Percentiles rank a stretch among this genome's conserved stretches.
Conservation (phyloP, 2,329 filamentous ascomycete genomes). For the Fusarium sp. region DNA sequence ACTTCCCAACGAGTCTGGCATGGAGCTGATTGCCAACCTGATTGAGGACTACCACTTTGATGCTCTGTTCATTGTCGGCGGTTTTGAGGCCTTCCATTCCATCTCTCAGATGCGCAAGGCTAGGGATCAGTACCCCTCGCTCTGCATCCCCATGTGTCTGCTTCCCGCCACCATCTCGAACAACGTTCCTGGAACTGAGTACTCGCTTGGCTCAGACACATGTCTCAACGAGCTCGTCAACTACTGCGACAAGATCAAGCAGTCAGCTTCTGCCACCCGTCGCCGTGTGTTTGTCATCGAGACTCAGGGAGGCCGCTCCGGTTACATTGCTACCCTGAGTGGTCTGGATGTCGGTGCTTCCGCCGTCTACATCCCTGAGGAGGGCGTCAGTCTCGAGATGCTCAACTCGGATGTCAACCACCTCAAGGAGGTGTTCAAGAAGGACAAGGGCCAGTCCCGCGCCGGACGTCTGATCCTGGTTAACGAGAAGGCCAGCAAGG, state of each 20-base stretch:
- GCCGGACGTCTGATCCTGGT: constrained; percentile 96
- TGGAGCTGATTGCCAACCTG: constrained; percentile 83
- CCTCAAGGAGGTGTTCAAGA: constrained; percentile 84
- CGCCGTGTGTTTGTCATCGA: constrained; percentile 97
- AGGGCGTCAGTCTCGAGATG: constrained; percentile 94
- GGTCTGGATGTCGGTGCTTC: constrained; percentile 92
- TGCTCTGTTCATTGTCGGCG: constrained; percentile 89
- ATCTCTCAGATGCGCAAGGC: constrained; percentile 88
- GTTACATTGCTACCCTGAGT: constrained; percentile 91
- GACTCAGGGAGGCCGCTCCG: constrained; percentile 93
- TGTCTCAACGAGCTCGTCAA: constrained; percentile 94
- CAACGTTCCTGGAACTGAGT: constrained; percentile 97
- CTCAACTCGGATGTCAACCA: constrained; percentile 90
- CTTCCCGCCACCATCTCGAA: constrained; percentile 98
- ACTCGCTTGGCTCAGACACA: constrained; percentile 95
- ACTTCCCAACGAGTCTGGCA: constrained; percentile 85
- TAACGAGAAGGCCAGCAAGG: constrained; percentile 91
- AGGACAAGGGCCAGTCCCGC: constrained; percentile 87
- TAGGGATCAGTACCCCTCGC: constrained; percentile 79
- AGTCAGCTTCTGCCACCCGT: constrained; percentile 92
- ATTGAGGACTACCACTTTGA: constrained; percentile 91
- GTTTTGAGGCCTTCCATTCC: constrained; percentile 96
- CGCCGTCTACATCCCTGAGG: constrained; percentile 96
- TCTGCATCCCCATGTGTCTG: constrained; percentile 92
- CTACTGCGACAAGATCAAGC: constrained; percentile 98